These are phyloP conservation scores for Suillus luteus DNA, from an alignment of 768 basidiomycete species.

Conservation along the genomic window DNA sequence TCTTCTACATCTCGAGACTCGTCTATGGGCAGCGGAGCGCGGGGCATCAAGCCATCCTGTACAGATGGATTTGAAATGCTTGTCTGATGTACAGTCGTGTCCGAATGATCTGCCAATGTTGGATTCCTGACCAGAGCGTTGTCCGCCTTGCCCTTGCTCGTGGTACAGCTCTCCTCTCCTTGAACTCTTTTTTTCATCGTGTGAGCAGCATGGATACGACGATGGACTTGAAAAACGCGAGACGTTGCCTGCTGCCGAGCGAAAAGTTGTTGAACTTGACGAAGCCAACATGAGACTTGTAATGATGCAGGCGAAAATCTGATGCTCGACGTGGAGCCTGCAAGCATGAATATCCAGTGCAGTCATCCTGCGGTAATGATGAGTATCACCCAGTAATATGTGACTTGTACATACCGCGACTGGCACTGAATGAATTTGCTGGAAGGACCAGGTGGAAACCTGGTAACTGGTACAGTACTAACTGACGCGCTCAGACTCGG, in stretches of 20 bases:
- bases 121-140: constrained; percentile 2
- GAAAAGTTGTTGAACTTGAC: constrained; percentile 18
- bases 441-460: constrained; percentile 11
- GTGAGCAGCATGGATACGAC: constrained; percentile 12
- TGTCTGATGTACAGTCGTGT: not conserved
- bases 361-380: constrained; percentile 60
- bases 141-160: constrained; percentile 1
- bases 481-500: not conserved
- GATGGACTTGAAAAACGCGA: constrained; percentile 8
- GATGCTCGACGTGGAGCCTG: constrained; percentile 79
- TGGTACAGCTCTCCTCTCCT: constrained; percentile 8
- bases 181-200: constrained; percentile 3
- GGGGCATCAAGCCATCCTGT: not conserved
- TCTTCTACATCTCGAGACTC: constrained; percentile 8
- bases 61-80: not conserved
- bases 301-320: constrained; percentile 40
- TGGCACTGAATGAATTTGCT: constrained; percentile 31
- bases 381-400: constrained; percentile 9
- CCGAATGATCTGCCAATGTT: not conserved
- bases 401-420: constrained; percentile 46
- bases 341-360: constrained; percentile 73
- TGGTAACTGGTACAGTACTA: not conserved
- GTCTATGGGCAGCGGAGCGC: not conserved
- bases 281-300: constrained; percentile 35
- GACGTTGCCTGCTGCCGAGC: constrained; percentile 14